Base-by-base conservation (phyloP, 2,329 filamentous ascomycete species). In the Penicillium sp. region DNA sequence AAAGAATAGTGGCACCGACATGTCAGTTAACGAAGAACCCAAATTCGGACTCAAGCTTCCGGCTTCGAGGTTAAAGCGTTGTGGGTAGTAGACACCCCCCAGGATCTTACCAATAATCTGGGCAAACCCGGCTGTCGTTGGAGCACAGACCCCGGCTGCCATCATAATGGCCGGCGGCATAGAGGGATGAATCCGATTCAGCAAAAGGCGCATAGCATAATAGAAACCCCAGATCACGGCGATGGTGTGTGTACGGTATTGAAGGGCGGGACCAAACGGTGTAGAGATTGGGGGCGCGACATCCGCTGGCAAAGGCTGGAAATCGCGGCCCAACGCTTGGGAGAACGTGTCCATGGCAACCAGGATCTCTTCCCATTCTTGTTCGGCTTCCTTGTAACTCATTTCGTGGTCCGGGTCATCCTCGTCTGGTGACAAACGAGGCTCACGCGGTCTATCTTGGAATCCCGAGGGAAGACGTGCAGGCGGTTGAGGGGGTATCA, bases 111-210 rank as follows among this genome's bases (percentile, higher is more conserved):
- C 90, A 51, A 96, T 82, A 55, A 84, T 77, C 53, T 82, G 82
- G 1, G 89, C 87, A 67, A 82, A 86, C 0, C 72, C 72, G 3
- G 77, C 80, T 1, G 91, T 96, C 43, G 85, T 79, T 13, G 74
- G 73, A 0, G 88, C 88, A 9, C 86, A 82, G 55, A 94, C 77
- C 7, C 84, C 85, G 0, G 88, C 88, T 3, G 93, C 89, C 60
- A 89, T 80, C 81, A 95, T 89, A 32, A 89, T 86, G 8, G 90
- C 83, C 0, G 91, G 88, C 0, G 90, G 91, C 89, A 96, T 96
- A 22, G 80, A 80, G 0, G 93, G 93, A 58, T 96, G 90, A 1
- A 83, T 77, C 31, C 93, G 80, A 52, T 91, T 76, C n/a, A 93
- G 77, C 47, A 90, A 78, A 50, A 97, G 91, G 41, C 88, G 77